Conservation (phyloP, 192 early-diverging fungal species). For the Podila epicladia region DNA sequence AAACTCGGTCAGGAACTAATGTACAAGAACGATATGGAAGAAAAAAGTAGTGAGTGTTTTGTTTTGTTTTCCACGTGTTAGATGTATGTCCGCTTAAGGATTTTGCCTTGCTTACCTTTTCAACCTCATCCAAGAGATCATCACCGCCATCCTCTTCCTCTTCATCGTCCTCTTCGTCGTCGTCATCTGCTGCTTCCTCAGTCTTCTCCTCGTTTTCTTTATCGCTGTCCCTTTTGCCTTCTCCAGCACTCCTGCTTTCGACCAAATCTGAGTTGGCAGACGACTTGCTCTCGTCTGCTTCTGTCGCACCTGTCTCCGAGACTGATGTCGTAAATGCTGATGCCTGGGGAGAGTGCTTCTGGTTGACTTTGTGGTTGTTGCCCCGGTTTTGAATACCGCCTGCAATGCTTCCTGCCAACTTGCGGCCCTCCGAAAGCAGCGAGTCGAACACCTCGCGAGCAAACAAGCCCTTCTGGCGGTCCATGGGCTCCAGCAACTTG, state of each 20-base stretch:
- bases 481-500: constrained; percentile 66
- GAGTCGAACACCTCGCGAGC: constrained; percentile 68
- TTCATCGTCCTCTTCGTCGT: constrained; percentile 21
- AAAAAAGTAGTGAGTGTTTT: not conserved
- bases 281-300: constrained; percentile 38
- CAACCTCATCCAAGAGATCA: constrained; percentile 58
- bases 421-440: constrained; percentile 60
- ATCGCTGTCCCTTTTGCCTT: constrained; percentile 5
- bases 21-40: not conserved
- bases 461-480: constrained; percentile 59
- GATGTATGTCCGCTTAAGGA: not conserved
- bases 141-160: constrained; percentile 25
- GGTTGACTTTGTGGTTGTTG: constrained; percentile 1
- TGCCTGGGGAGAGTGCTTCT: not conserved
- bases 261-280: no score
- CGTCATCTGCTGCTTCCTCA: not conserved
- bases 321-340: not conserved
- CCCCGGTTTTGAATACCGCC: constrained; percentile 29
- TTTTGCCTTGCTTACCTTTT: constrained; percentile 31
- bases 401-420: constrained; percentile 56
- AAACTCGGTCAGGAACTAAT: constrained; percentile 46
- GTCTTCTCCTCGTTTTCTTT: constrained; percentile 1
- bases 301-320: not conserved
- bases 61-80: not conserved
- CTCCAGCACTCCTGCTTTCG: no score